Evolutionary conservation across 202 grass and related monocot species (phyloP).

Genomic region (Carex arenaria): DNA sequence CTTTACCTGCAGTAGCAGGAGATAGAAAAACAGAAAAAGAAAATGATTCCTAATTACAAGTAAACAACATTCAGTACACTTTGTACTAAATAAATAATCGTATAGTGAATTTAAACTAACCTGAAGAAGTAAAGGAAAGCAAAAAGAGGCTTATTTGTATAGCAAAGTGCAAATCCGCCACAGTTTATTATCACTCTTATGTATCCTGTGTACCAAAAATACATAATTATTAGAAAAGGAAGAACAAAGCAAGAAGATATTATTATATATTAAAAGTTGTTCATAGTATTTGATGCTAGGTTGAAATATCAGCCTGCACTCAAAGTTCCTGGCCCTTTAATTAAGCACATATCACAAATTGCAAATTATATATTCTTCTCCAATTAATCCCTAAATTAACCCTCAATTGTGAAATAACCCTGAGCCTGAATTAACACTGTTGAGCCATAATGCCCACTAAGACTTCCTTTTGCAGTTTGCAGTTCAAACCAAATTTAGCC

Average conservation of each 20-base stretch:
- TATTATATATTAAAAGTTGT: background rate
- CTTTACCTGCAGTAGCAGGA: background rate
- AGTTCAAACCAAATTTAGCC: background rate
- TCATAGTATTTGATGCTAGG: background rate
- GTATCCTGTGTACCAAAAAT: constrained; percentile 53
- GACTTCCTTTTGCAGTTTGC: background rate
- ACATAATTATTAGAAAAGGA: background rate
- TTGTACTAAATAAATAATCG: background rate
- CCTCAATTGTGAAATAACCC: background rate
- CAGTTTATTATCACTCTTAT: constrained; percentile 87
- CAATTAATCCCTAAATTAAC: background rate
- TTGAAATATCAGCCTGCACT: background rate
- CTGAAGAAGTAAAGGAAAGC: constrained; percentile 87
- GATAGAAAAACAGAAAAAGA: background rate
- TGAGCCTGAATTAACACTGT: background rate
- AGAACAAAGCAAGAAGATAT: background rate
- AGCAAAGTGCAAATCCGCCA: constrained; percentile 72
- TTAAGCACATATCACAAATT: background rate
- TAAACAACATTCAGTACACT: background rate
- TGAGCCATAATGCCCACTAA: background rate
- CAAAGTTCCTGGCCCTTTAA: background rate
- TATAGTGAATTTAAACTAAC: constrained; percentile 14
- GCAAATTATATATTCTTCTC: background rate
- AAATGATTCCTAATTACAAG: background rate
- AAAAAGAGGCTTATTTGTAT: constrained; percentile 66